Conservation (phyloP, 441 rosid genomes). For the Pelargonium myrrhifolium region DNA sequence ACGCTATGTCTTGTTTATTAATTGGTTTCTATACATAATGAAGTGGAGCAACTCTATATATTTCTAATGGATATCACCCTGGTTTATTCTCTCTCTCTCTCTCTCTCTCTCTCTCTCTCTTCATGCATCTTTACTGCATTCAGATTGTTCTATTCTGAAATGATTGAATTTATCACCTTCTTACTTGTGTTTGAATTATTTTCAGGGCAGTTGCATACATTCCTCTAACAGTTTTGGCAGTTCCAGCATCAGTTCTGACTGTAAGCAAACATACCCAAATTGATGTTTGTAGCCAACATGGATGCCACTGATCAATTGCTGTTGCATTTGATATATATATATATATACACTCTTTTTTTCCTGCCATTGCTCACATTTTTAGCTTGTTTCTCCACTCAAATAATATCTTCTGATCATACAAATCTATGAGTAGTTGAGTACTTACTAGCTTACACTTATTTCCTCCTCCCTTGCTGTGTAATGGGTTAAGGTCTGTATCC, state of each 20-base stretch:
- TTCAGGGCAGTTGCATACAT: constrained; percentile 89
- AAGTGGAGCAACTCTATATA: background rate
- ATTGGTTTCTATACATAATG: background rate
- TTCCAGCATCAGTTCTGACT: constrained; percentile 95
- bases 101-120: too few relatives aligned
- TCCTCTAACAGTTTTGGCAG: constrained; percentile 89
- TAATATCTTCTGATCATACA: too few relatives aligned
- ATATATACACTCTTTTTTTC: too few relatives aligned
- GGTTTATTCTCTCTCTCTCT: too few relatives aligned
- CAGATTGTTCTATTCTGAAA: constrained; percentile 5
- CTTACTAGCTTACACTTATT: too few relatives aligned
- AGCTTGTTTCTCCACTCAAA: too few relatives aligned
- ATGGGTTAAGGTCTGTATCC: background rate
- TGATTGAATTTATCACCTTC: constrained; percentile 2
- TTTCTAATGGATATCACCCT: background rate
- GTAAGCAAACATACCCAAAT: constrained; percentile 32
- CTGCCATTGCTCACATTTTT: too few relatives aligned
- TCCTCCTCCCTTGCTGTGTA: too few relatives aligned
- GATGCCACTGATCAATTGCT: background rate
- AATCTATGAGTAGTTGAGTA: too few relatives aligned
- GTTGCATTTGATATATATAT: background rate
- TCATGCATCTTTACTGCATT: background rate
- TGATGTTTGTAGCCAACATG: constrained; percentile 12
- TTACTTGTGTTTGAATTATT: constrained; percentile 20
- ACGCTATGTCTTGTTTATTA: background rate